Conservation (phyloP, 1,284 basidiomycete genomes). For the Sparassis latifolia region DNA sequence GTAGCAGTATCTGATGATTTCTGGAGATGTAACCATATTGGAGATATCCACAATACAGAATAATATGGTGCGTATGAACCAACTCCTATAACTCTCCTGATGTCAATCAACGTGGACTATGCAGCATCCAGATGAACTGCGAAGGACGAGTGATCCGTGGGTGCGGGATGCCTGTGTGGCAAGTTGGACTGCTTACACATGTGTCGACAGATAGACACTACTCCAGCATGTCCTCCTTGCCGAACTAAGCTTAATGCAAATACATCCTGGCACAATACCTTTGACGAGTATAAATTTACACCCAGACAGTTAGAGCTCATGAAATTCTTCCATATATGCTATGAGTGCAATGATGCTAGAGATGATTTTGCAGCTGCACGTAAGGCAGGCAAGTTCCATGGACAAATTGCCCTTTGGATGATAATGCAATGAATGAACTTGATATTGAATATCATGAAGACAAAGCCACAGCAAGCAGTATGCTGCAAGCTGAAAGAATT, state of each 20-base stretch:
- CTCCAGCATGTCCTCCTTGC: too few species aligned
- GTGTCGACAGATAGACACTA: too few species aligned
- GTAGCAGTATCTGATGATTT: too few species aligned
- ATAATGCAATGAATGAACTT: not conserved
- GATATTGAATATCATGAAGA: not conserved
- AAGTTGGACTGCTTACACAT: too few species aligned
- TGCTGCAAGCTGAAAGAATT: not conserved
- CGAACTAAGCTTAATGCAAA: not conserved
- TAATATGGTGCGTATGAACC: too few species aligned
- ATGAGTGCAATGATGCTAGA: slow-evolving; percentile 6
- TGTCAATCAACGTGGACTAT: too few species aligned
- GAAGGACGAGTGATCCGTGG: too few species aligned
- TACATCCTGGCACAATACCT: not conserved
- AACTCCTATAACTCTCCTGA: too few species aligned
- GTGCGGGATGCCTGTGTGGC: too few species aligned
- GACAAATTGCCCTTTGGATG: not conserved
- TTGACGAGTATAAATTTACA: not conserved
- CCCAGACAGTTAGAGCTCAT: not conserved
- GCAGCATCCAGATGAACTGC: too few species aligned
- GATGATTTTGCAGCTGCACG: slow-evolving; percentile 4
- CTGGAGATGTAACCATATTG: too few species aligned
- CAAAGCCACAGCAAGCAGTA: not conserved
- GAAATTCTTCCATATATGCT: slow-evolving; percentile 2
- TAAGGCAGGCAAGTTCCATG: not conserved
- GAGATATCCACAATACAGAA: too few species aligned